phyloP scores from a whole-genome alignment of 768 basidiomycete species.

The Tricholomella constricta region DNA sequence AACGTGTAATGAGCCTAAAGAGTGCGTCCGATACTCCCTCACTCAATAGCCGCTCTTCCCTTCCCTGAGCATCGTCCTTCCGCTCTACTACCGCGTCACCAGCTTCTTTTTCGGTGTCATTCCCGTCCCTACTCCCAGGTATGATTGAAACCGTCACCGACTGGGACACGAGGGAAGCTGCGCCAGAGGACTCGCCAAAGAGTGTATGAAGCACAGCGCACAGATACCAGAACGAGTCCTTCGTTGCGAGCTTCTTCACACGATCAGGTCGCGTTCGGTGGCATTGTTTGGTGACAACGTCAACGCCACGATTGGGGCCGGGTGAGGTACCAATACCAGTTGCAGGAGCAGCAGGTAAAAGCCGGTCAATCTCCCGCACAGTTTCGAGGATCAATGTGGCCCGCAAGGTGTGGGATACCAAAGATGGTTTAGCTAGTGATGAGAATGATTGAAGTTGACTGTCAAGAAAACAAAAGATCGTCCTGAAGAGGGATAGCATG shows the following conservation, averaged over 20 bases:
- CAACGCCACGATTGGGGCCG: slow-evolving; percentile 3
- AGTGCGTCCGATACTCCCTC: slow-evolving; percentile 18
- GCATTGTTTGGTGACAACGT: slow-evolving; percentile 1
- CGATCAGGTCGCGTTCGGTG: slow-evolving; percentile 23
- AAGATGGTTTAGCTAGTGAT: slow-evolving; percentile 12
- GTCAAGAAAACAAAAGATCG: slow-evolving; percentile 18
- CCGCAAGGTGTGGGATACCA: slow-evolving; percentile 20
- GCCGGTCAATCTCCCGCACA: slow-evolving; percentile 38
- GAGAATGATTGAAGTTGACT: slow-evolving; percentile 6
- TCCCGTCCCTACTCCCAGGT: not conserved
- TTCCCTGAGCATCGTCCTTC: not conserved
- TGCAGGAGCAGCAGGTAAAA: slow-evolving; percentile 21
- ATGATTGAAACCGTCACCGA: slow-evolving; percentile 3
- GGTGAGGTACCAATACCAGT: not conserved
- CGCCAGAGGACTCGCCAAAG: slow-evolving; percentile 18
- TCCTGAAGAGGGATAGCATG: slow-evolving; percentile 30
- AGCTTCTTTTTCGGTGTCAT: not conserved
- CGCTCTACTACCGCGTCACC: not conserved
- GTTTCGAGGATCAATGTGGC: slow-evolving; percentile 39
- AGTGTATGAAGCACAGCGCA: slow-evolving; percentile 45
- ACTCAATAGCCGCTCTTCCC: slow-evolving; percentile 9
- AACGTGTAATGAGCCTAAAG: slow-evolving; percentile 15
- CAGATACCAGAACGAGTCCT: slow-evolving; percentile 56
- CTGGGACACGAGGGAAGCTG: not conserved
- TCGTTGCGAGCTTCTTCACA: slow-evolving; percentile 42